phyloP scores from a whole-genome alignment of 805 yeast species.

The Middelhovenomyces tepae region DNA sequence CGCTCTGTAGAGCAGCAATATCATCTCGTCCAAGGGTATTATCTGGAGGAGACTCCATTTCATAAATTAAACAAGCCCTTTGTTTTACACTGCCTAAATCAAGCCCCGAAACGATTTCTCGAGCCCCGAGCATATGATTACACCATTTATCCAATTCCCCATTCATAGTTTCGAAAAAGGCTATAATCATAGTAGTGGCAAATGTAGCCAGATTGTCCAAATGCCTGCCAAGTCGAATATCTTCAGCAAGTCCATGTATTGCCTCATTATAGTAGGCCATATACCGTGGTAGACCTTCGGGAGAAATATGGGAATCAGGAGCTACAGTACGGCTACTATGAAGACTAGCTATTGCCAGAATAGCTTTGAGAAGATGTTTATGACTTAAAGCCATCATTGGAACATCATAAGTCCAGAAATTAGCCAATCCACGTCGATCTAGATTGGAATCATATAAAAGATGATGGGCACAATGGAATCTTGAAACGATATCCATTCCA shows the following conservation, averaged over 20 bases:
- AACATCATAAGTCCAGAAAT: neutral
- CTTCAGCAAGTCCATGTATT: neutral
- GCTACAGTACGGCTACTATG: too few relatives aligned
- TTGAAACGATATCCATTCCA: too few relatives aligned
- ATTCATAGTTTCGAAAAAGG: conserved; percentile 7
- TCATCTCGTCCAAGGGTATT: neutral
- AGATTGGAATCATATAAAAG: too few relatives aligned
- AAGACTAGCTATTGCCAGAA: conserved; percentile 1
- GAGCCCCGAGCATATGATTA: conserved; percentile 9
- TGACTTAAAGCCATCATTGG: neutral
- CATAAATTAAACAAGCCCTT: too few relatives aligned
- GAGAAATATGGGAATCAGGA: neutral
- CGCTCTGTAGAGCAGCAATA: neutral
- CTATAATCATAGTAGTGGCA: conserved; percentile 8
- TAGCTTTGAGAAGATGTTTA: conserved; percentile 1
- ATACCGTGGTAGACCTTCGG: conserved; percentile 1
- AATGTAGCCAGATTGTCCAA: conserved; percentile 3
- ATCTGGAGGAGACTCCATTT: too few relatives aligned
- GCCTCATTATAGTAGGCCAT: conserved; percentile 1
- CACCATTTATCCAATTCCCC: conserved; percentile 9
- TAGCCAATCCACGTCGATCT: too few relatives aligned
- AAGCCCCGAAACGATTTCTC: conserved; percentile 7
- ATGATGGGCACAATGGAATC: too few relatives aligned
- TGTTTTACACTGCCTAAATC: too few relatives aligned
- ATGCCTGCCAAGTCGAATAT: too few relatives aligned